These are phyloP conservation scores for Magnaporthiopsis rhizophila DNA, from an alignment of 2,329 filamentous ascomycete species.

Conservation along the genomic window DNA sequence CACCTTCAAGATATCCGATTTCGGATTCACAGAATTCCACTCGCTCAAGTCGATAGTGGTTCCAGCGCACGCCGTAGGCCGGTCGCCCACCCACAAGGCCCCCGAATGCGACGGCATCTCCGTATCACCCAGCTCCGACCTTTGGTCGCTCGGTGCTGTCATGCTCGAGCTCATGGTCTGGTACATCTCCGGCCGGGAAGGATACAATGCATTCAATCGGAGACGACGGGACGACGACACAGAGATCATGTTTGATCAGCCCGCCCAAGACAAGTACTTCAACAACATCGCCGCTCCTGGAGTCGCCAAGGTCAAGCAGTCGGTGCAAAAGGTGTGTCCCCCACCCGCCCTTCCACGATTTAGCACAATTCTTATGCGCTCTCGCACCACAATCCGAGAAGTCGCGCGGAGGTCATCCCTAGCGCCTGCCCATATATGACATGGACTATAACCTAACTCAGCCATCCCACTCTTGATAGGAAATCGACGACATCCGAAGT, in stretches of 20 bases:
- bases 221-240: background rate
- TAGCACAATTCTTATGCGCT: background rate
- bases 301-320: background rate
- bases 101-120: slow-evolving; percentile 11
- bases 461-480: background rate
- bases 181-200: background rate
- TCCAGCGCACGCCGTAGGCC: background rate
- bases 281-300: background rate
- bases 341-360: background rate
- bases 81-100: slow-evolving; percentile 8
- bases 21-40: slow-evolving; percentile 12
- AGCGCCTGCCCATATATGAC: background rate
- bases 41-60: background rate
- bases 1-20: slow-evolving; percentile 9
- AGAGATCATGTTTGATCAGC: background rate
- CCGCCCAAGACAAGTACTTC: slow-evolving; percentile 1
- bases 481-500: background rate
- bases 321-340: background rate
- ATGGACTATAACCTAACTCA: background rate
- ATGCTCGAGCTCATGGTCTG: slow-evolving; percentile 15
- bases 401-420: background rate
- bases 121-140: slow-evolving; percentile 9
- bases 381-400: background rate
- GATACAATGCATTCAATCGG: background rate
- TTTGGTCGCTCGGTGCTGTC: slow-evolving; percentile 17